These are phyloP conservation scores for Backusella psychrophila DNA, from an alignment of 192 early-diverging fungal genomes.

Conservation along the genomic window DNA sequence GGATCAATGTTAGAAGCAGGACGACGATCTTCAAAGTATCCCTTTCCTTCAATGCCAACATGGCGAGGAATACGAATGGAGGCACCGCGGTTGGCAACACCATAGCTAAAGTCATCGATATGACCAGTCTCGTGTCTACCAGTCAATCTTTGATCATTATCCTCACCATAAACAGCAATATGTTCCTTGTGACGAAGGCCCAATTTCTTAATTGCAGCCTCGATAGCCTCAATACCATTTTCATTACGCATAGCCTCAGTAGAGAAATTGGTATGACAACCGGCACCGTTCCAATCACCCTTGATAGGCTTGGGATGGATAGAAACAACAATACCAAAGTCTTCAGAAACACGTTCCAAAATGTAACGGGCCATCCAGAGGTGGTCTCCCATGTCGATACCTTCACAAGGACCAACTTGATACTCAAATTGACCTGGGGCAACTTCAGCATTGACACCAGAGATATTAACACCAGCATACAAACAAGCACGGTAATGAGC, in stretches of 20 bases:
- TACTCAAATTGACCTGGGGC: slow-evolving; percentile 56
- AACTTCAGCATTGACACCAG: slow-evolving; percentile 56
- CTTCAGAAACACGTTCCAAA: slow-evolving; percentile 53
- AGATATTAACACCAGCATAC: slow-evolving; percentile 54
- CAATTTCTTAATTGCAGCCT: slow-evolving; percentile 54
- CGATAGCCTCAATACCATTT: slow-evolving; percentile 48
- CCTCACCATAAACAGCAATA: slow-evolving; percentile 57
- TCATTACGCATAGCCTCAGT: slow-evolving; percentile 48
- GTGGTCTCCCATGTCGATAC: slow-evolving; percentile 55
- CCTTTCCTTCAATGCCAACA: slow-evolving; percentile 50
- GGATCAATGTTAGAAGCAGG: slow-evolving; percentile 60
- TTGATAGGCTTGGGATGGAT: slow-evolving; percentile 59
- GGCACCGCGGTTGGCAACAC: slow-evolving; percentile 55
- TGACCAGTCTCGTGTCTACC: slow-evolving; percentile 54
- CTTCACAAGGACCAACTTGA: slow-evolving; percentile 57
- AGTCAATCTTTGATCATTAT: slow-evolving; percentile 55
- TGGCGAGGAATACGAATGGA: slow-evolving; percentile 59
- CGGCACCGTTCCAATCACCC: slow-evolving; percentile 61
- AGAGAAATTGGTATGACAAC: slow-evolving; percentile 56
- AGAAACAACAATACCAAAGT: slow-evolving; percentile 53
- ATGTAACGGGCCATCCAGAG: slow-evolving; percentile 53
- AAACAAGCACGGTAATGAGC: slow-evolving; percentile 58
- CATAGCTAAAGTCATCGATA: slow-evolving; percentile 47
- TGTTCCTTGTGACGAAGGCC: slow-evolving; percentile 42
- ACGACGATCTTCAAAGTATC: slow-evolving; percentile 56